Percentiles rank a stretch among this genome's conserved stretches.
Evolutionary conservation across 495 filamentous ascomycete species (phyloP).

Genomic region (Penicillium maclennaniae): DNA sequence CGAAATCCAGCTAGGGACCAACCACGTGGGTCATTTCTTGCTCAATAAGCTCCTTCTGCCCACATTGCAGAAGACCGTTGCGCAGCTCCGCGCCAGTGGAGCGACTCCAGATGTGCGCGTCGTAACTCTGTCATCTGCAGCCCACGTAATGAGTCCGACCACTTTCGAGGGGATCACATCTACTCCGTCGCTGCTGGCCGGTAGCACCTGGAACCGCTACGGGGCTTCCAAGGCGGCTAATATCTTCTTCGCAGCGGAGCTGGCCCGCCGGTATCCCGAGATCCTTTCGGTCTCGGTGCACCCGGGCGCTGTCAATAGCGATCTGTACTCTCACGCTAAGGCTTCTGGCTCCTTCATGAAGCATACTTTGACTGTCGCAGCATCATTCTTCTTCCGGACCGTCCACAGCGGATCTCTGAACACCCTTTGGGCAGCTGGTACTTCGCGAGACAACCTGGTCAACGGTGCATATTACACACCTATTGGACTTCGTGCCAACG

Average conservation of each 20-base stretch:
- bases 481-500: conserved; percentile 40
- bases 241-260: conserved; percentile 57
- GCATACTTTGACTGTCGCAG: conserved; percentile 15
- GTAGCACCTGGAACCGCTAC: conserved; percentile 50
- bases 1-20: conserved; percentile 64
- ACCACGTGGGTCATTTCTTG: conserved; percentile 51
- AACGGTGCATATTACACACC: conserved; percentile 58
- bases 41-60: conserved; percentile 63
- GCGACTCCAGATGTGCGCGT: conserved; percentile 23
- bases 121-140: conserved; percentile 24
- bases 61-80: conserved; percentile 46
- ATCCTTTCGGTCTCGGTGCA: conserved; percentile 58
- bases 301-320: conserved; percentile 61
- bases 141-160: conserved; percentile 49
- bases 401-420: conserved; percentile 50
- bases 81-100: conserved; percentile 21
- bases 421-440: conserved; percentile 56
- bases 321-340: conserved; percentile 40
- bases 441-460: conserved; percentile 28
- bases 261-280: conserved; percentile 54
- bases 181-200: conserved; percentile 32
- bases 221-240: conserved; percentile 67
- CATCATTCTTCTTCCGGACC: conserved; percentile 27
- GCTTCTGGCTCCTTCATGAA: conserved; percentile 24
- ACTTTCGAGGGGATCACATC: conserved; percentile 47